Conservation (phyloP, 257 asterid species). For the Solanum virginianum region DNA sequence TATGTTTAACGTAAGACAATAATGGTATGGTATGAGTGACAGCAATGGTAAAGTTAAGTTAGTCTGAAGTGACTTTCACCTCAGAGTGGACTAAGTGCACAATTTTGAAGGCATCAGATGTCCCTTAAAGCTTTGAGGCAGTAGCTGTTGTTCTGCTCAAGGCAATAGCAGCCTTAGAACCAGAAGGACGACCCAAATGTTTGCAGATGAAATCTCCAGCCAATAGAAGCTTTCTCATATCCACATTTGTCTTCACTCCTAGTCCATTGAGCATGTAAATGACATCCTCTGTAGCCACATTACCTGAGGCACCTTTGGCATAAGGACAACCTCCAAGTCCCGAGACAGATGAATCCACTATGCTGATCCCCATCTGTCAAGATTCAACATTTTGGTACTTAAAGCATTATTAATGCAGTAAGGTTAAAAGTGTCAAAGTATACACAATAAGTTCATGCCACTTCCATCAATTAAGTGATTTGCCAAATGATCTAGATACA, state of each 20-base stretch:
- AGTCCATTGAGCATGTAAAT: slow-evolving; percentile 84
- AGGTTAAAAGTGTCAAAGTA: not conserved
- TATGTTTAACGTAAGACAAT: not conserved
- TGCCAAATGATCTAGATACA: not conserved
- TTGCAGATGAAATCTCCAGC: slow-evolving; percentile 82
- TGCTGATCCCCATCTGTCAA: slow-evolving; percentile 78
- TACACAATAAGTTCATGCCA: not conserved
- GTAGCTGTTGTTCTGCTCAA: slow-evolving; percentile 32
- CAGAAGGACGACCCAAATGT: slow-evolving; percentile 60
- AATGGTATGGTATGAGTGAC: not conserved
- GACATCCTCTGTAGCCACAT: slow-evolving; percentile 96
- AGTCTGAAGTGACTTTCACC: not conserved
- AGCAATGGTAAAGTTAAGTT: not conserved
- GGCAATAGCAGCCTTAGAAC: slow-evolving; percentile 78
- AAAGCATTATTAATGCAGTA: not conserved
- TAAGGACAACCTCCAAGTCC: slow-evolving; percentile 98
- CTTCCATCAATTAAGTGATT: not conserved
- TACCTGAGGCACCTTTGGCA: slow-evolving; percentile 96
- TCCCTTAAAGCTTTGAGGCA: slow-evolving; percentile 61
- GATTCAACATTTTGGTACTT: not conserved
- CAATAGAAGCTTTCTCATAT: slow-evolving; percentile 45
- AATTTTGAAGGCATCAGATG: not conserved
- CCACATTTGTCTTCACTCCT: slow-evolving; percentile 71
- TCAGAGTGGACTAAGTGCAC: not conserved
- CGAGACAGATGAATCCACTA: slow-evolving; percentile 72